These are phyloP conservation scores for Kingdonia uniflora DNA, from an alignment of 164 flowering plant genomes.

Conservation along the genomic window DNA sequence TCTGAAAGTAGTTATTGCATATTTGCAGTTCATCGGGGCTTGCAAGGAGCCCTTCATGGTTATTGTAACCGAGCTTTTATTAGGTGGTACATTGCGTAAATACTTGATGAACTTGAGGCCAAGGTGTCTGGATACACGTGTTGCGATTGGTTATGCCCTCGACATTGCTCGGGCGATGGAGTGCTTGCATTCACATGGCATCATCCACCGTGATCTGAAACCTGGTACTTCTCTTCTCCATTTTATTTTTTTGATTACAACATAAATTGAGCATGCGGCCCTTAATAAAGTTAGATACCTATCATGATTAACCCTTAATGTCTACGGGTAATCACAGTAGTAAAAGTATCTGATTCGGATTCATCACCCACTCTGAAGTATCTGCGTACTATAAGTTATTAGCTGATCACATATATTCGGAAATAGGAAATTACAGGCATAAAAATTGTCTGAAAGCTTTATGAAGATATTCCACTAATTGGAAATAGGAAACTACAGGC, in stretches of 20 bases:
- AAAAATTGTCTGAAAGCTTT: too few relatives aligned
- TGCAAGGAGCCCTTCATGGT: constrained; percentile 81
- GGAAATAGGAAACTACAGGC: too few relatives aligned
- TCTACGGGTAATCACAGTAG: too few relatives aligned
- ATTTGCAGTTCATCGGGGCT: constrained; percentile 77
- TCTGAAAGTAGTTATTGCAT: constrained; percentile 5
- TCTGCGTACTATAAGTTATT: too few relatives aligned
- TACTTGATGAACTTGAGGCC: constrained; percentile 66
- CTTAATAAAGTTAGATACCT: too few relatives aligned
- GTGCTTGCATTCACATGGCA: constrained; percentile 80
- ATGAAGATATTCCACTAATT: too few relatives aligned
- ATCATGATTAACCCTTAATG: too few relatives aligned
- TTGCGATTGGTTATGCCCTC: constrained; percentile 66
- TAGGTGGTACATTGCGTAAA: constrained; percentile 84
- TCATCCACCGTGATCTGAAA: constrained; percentile 88
- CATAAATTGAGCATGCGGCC: too few relatives aligned
- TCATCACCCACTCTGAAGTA: too few relatives aligned
- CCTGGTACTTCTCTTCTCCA: constrained; percentile 44
- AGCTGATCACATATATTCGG: too few relatives aligned
- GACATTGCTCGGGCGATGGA: constrained; percentile 92
- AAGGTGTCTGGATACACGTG: constrained; percentile 46
- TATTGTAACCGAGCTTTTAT: constrained; percentile 79
- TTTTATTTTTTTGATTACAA: not conserved
- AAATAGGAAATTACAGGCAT: too few relatives aligned
- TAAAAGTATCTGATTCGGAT: too few relatives aligned